These are phyloP conservation scores for Chenopodium berlandieri DNA, from an alignment of 148 eudicot genomes.

Conservation along the genomic window DNA sequence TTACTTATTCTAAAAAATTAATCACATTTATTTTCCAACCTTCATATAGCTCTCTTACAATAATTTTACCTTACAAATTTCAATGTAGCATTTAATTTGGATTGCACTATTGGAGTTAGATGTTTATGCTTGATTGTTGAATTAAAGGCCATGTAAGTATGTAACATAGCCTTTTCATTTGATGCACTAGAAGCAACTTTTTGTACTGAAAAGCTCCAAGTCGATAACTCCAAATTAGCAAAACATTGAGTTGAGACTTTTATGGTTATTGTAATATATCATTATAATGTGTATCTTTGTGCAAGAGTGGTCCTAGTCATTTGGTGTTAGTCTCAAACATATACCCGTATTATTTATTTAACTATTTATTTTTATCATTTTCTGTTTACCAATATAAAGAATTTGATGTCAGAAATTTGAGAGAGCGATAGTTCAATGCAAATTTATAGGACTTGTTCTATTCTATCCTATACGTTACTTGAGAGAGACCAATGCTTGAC, in stretches of 20 bases:
- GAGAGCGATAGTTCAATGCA: neutral
- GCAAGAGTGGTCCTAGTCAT: neutral
- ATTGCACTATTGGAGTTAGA: neutral
- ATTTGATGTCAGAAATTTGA: neutral
- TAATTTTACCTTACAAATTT: neutral
- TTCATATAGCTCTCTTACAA: no score
- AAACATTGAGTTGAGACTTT: slow-evolving; percentile 12
- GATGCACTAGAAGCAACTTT: neutral
- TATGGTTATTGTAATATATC: slow-evolving; percentile 4
- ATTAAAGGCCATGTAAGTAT: neutral
- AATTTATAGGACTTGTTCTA: neutral
- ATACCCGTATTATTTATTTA: neutral
- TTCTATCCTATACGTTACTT: neutral
- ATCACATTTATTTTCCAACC: no score
- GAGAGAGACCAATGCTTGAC: slow-evolving; percentile 1
- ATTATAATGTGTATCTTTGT: neutral
- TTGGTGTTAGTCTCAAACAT: neutral
- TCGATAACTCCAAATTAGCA: slow-evolving; percentile 9
- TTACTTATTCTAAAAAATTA: no score
- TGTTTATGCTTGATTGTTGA: neutral
- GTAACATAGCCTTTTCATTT: neutral
- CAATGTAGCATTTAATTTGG: neutral
- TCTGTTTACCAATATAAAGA: neutral
- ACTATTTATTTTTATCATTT: neutral
- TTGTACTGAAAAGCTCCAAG: neutral